These are phyloP conservation scores for Trichoderma koningii DNA, from an alignment of 2,329 filamentous ascomycete genomes.

Conservation along the genomic window DNA sequence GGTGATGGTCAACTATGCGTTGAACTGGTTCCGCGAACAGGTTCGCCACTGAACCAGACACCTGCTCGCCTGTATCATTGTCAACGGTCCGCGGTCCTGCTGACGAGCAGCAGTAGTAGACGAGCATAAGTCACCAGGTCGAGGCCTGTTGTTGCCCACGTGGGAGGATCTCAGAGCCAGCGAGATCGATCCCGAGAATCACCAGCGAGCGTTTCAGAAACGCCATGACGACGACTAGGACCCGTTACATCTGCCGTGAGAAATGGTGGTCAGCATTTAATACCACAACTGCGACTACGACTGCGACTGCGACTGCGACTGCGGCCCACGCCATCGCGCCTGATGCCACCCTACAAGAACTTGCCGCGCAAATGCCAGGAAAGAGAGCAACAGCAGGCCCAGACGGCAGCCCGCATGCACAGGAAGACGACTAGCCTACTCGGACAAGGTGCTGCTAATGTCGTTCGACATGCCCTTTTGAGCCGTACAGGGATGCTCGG, in stretches of 20 bases:
- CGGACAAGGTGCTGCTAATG: background rate
- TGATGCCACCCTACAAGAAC: background rate
- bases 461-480: constrained; percentile 6
- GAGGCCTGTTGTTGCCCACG: constrained; percentile 1
- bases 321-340: background rate
- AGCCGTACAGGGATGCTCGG: background rate
- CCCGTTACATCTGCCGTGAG: background rate
- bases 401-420: background rate
- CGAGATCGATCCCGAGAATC: constrained; percentile 9
- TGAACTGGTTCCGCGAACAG: background rate
- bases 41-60: background rate
- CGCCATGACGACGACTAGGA: constrained; percentile 3
- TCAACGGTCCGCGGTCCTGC: background rate
- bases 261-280: constrained; percentile 22
- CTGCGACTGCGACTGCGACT: too few relatives aligned
- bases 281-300: background rate
- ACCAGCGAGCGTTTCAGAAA: constrained; percentile 13
- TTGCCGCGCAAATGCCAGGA: background rate
- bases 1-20: background rate
- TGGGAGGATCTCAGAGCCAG: constrained; percentile 13
- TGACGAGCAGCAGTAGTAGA: background rate
- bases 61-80: too few relatives aligned
- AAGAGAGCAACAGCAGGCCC: background rate
- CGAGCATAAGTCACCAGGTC: background rate
- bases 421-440: background rate